Percentiles rank a stretch among this genome's conserved stretches.
Conservation (phyloP, 495 filamentous ascomycete genomes). For the Recurvomyces mirabilis region DNA sequence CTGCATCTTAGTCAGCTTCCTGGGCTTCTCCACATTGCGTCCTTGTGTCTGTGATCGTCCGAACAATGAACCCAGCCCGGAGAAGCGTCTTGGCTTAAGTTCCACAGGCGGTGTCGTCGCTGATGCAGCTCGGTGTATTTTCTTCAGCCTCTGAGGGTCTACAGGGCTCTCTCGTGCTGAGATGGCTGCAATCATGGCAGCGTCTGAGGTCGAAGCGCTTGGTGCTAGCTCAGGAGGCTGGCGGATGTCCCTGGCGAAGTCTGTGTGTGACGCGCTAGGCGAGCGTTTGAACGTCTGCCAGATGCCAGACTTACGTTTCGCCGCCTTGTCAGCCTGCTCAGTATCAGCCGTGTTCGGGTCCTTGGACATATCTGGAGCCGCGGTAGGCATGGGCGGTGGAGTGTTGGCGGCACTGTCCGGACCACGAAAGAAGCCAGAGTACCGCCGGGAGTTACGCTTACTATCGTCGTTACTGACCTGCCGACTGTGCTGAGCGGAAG, state of each 20-base stretch:
- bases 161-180: neutral
- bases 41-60: conserved; percentile 18
- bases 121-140: conserved; percentile 9
- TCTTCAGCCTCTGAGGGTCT: conserved; percentile 2
- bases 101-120: conserved; percentile 15
- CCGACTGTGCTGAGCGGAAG: neutral
- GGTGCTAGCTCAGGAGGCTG: neutral
- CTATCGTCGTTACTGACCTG: neutral
- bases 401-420: neutral
- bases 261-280: conserved; percentile 3
- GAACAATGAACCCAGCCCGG: conserved; percentile 31
- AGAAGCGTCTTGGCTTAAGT: conserved; percentile 39
- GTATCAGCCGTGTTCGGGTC: neutral
- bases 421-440: conserved; percentile 6
- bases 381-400: neutral
- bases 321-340: neutral
- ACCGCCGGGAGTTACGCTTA: neutral
- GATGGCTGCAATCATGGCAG: neutral
- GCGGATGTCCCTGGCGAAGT: neutral
- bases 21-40: conserved; percentile 10
- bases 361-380: too few relatives aligned
- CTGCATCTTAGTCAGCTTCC: conserved; percentile 18
- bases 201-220: neutral
- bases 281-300: conserved; percentile 15
- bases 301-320: conserved; percentile 12